Evolutionary conservation across 768 basidiomycete genomes (phyloP).

Genomic region (Naganishia vaughanmartiniae): DNA sequence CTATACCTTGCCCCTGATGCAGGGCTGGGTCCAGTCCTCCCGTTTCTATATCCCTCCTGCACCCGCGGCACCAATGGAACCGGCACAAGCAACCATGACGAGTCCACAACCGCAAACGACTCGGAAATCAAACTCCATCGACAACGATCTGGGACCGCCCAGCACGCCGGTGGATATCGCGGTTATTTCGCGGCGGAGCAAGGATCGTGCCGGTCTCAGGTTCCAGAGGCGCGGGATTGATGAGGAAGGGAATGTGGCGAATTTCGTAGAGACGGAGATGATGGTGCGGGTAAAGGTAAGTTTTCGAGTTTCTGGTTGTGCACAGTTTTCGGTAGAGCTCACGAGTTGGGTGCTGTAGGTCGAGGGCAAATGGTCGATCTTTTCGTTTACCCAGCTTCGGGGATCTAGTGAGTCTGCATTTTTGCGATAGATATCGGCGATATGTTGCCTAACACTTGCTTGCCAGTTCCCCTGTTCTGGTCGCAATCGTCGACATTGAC

Average conservation of each 20-base stretch:
- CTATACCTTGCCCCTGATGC: constrained; percentile 86
- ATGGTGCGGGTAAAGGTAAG: constrained; percentile 76
- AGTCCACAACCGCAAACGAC: constrained; percentile 2
- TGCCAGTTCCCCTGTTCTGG: constrained; percentile 85
- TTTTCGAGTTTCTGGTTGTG: constrained; percentile 11
- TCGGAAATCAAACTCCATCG: constrained; percentile 32
- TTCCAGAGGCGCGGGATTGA: constrained; percentile 95
- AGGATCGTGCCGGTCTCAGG: constrained; percentile 84
- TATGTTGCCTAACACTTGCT: constrained; percentile 12
- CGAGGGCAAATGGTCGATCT: constrained; percentile 70
- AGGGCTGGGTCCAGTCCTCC: constrained; percentile 81
- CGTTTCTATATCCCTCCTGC: constrained; percentile 60
- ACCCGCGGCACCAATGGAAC: constrained; percentile 33
- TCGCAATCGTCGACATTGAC: constrained; percentile 72
- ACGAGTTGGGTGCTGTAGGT: constrained; percentile 57
- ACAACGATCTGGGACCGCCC: constrained; percentile 42
- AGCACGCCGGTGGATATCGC: constrained; percentile 65
- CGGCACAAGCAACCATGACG: constrained; percentile 21
- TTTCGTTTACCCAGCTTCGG: constrained; percentile 84
- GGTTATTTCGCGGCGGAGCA: constrained; percentile 78
- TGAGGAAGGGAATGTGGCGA: constrained; percentile 86
- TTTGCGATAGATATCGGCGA: not conserved
- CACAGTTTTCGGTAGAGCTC: constrained; percentile 1
- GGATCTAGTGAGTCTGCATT: constrained; percentile 71
- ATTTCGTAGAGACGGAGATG: constrained; percentile 93